A percentile compares a stretch with the other conserved stretches of the same genome.
These are phyloP conservation scores for Ambrosia hybrid DNA, from an alignment of 140 eudicot species.

Conservation along the genomic window DNA sequence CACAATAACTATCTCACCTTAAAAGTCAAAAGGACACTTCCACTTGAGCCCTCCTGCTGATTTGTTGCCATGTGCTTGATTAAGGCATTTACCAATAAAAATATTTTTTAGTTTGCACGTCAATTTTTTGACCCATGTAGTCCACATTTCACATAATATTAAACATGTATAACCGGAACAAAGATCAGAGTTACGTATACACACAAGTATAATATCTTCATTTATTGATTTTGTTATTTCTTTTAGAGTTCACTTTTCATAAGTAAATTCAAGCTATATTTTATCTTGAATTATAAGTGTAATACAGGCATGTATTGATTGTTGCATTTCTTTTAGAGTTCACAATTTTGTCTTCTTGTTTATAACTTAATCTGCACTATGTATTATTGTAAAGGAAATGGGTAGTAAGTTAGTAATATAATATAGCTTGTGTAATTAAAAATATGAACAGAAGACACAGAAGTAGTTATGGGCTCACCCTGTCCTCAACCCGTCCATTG, in stretches of 20 bases:
- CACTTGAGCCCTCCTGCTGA: constrained; percentile 30
- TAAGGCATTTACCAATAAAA: background rate
- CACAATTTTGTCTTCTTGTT: no score
- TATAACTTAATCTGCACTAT: background rate
- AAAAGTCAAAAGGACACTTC: constrained; percentile 31
- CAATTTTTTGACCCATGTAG: constrained; percentile 21
- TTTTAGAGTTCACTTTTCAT: background rate
- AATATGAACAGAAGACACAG: background rate
- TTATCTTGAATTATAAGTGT: no score
- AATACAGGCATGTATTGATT: no score
- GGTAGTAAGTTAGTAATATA: background rate
- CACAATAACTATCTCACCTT: constrained; percentile 20
- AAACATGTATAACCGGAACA: constrained; percentile 3
- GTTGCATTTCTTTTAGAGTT: background rate
- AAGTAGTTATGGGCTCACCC: background rate
- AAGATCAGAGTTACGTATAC: constrained; percentile 1
- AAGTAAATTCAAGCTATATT: no score
- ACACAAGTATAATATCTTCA: background rate
- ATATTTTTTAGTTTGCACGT: constrained; percentile 31
- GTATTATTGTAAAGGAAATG: background rate
- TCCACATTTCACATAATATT: background rate
- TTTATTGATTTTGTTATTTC: background rate
- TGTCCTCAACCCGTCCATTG: background rate
- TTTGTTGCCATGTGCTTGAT: constrained; percentile 42
- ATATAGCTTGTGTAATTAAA: background rate